Conservation (phyloP, 345 rosid species). For the Reutealis trisperma region DNA sequence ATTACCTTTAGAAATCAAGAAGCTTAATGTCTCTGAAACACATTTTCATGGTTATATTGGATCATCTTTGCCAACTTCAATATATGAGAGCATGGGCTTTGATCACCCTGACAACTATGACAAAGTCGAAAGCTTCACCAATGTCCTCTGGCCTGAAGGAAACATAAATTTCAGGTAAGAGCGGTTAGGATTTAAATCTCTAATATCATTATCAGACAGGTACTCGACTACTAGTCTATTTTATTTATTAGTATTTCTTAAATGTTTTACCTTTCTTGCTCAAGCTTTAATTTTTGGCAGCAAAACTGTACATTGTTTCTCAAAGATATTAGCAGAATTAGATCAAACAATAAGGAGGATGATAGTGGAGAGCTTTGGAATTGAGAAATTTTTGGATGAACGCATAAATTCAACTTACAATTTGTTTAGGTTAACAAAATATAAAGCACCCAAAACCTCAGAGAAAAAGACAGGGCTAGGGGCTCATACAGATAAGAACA, state of each 20-base stretch:
- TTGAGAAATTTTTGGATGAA: conserved; percentile 36
- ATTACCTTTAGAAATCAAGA: conserved; percentile 35
- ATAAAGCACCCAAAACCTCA: conserved; percentile 29
- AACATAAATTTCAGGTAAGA: conserved; percentile 34
- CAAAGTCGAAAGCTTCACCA: conserved; percentile 19
- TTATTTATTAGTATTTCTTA: background rate
- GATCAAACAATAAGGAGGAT: conserved; percentile 47
- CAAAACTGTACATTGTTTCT: conserved; percentile 26
- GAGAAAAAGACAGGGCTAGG: conserved; percentile 29
- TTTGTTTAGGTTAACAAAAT: conserved; percentile 49
- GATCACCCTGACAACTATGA: conserved; percentile 20
- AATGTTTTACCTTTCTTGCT: too few species aligned
- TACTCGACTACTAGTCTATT: background rate
- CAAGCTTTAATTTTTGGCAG: conserved; percentile 16
- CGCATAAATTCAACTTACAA: conserved; percentile 37
- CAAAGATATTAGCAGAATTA: conserved; percentile 41
- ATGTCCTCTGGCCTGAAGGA: conserved; percentile 41
- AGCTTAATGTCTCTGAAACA: conserved; percentile 21
- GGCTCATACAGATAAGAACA: conserved; percentile 59
- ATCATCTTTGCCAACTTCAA: conserved; percentile 18
- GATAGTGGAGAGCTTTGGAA: conserved; percentile 59
- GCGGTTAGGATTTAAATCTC: too few species aligned
- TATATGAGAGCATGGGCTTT: conserved; percentile 39
- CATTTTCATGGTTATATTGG: conserved; percentile 44
- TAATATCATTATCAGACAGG: too few species aligned